Evolutionary conservation across 2,329 filamentous ascomycete genomes (phyloP).

Genomic region (Diaporthe destruens): DNA sequence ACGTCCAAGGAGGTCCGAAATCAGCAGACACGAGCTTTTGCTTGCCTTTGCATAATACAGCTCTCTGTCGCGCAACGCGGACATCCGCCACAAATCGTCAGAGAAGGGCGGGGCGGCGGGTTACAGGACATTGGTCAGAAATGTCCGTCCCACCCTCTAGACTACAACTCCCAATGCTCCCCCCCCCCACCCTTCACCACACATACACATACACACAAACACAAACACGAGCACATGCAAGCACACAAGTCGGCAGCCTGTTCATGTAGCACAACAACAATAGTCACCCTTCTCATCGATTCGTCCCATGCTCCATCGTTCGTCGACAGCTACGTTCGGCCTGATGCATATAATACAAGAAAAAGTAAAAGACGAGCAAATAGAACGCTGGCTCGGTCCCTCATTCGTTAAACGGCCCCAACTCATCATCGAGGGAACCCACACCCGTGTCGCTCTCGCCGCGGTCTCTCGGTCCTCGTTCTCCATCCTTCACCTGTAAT

Average conservation of each 20-base stretch:
- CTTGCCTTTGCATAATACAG: not conserved
- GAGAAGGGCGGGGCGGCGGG: not conserved
- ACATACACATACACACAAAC: not conserved
- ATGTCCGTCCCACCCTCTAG: not conserved
- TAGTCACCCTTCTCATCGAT: not conserved
- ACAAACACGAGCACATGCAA: not conserved
- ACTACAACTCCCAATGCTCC: no score
- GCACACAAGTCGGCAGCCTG: constrained; percentile 1
- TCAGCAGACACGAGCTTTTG: not conserved
- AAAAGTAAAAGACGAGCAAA: constrained; percentile 9
- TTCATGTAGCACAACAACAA: constrained; percentile 13
- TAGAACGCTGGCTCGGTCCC: constrained; percentile 12
- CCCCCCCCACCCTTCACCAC: not conserved
- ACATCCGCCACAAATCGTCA: not conserved
- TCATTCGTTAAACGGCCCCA: not conserved
- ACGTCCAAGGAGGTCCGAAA: not conserved
- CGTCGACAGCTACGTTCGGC: constrained; percentile 16
- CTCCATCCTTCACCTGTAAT: not conserved
- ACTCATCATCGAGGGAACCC: constrained; percentile 7
- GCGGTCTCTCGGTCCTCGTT: not conserved
- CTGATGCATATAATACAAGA: constrained; percentile 24
- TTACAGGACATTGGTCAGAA: not conserved
- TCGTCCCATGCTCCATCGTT: constrained; percentile 1
- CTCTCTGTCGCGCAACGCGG: not conserved
- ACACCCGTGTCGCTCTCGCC: not conserved